Evolutionary conservation across 2,329 filamentous ascomycete genomes (phyloP).

Genomic region (Orbilia ellipsospora): DNA sequence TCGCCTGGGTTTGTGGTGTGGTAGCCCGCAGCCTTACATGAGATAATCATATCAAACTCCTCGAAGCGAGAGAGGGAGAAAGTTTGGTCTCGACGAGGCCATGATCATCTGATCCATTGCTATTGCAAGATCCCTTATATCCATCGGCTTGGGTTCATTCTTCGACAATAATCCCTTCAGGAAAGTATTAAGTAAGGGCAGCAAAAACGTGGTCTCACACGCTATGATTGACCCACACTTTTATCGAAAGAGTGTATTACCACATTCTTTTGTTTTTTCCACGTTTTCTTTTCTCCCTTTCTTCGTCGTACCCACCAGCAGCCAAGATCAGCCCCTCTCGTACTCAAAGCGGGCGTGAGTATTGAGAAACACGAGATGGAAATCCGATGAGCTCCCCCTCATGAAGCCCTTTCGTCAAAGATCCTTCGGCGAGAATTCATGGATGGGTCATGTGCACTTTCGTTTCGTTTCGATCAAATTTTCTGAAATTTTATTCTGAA

Average conservation of each 20-base stretch:
- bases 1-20: conserved; percentile 34
- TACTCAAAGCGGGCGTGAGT: conserved; percentile 32
- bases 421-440: conserved; percentile 18
- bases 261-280: conserved; percentile 15
- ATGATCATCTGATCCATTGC: conserved; percentile 41
- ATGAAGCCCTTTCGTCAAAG: conserved; percentile 5
- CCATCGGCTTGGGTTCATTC: conserved; percentile 4
- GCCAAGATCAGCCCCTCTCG: conserved; percentile 37
- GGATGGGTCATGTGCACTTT: conserved; percentile 39
- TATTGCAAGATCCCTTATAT: conserved; percentile 21
- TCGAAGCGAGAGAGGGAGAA: conserved; percentile 36
- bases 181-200: conserved; percentile 44
- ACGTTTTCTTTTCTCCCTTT: conserved; percentile 10
- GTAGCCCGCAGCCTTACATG: conserved; percentile 51
- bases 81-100: conserved; percentile 31
- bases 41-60: conserved; percentile 42
- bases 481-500: conserved; percentile 11
- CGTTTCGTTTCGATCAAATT: background rate
- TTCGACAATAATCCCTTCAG: conserved; percentile 4
- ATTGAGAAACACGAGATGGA: conserved; percentile 44
- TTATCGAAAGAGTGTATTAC: conserved; percentile 34
- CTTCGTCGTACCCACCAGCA: conserved; percentile 23
- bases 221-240: conserved; percentile 51
- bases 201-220: conserved; percentile 55
- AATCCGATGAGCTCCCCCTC: conserved; percentile 31